phyloP scores from a whole-genome alignment of 257 asterid species.

The Fraxinus excelsior region DNA sequence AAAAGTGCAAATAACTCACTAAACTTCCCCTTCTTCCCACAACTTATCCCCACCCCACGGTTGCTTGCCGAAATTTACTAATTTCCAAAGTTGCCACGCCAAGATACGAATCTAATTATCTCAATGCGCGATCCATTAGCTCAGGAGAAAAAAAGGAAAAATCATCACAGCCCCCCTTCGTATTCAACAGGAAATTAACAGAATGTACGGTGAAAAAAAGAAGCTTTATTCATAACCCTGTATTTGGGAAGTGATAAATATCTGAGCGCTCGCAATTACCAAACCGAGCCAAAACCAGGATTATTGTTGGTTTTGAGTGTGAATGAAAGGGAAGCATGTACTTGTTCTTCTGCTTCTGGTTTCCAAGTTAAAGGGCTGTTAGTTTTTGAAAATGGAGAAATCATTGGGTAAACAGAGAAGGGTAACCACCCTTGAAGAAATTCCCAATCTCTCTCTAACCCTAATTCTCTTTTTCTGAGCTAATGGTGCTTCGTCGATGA shows the following conservation, averaged over 20 bases:
- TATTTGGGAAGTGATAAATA: no score
- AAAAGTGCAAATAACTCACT: no score
- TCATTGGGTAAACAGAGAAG: slow-evolving; percentile 18
- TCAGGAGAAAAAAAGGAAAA: slow-evolving; percentile 3
- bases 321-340: no score
- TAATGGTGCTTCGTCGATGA: background rate
- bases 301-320: background rate
- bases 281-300: background rate
- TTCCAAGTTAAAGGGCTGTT: slow-evolving; percentile 31
- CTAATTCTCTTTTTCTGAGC: slow-evolving; percentile 21
- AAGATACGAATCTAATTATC: slow-evolving; percentile 32
- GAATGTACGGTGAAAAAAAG: background rate
- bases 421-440: slow-evolving; percentile 20
- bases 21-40: no score
- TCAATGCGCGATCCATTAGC: slow-evolving; percentile 33
- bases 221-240: no score
- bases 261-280: no score
- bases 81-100: slow-evolving; percentile 46
- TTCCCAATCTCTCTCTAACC: slow-evolving; percentile 25
- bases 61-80: no score
- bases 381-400: background rate
- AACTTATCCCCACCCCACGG: no score
- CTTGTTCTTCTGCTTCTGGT: background rate
- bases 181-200: background rate
- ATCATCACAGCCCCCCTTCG: slow-evolving; percentile 42